phyloP scores from a whole-genome alignment of 176 grass and related monocot species.

The Carex parvula region DNA sequence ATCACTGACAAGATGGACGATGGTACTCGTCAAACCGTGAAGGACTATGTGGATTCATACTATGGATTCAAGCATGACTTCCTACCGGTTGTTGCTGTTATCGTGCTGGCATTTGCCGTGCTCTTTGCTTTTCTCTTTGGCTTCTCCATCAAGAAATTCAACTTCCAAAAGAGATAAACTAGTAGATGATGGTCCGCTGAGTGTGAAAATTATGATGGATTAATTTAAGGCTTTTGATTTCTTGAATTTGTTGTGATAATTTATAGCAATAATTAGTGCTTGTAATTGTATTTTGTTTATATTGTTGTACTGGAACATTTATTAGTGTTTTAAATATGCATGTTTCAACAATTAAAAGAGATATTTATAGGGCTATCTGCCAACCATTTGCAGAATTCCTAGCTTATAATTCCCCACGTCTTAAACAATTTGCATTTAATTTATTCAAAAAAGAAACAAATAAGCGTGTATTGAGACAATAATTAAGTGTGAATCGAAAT shows the following conservation, averaged over 20 bases:
- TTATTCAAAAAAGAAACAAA: too few species aligned
- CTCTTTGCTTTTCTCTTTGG: constrained; percentile 33
- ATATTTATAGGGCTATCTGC: too few species aligned
- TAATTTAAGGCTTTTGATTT: neutral
- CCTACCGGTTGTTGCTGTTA: constrained; percentile 26
- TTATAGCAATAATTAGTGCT: neutral
- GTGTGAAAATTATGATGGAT: neutral
- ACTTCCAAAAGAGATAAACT: constrained; percentile 37
- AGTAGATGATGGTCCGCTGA: neutral
- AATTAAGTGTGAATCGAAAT: too few species aligned
- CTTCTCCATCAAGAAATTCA: constrained; percentile 17
- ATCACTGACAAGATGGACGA: neutral
- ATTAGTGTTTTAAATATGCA: neutral
- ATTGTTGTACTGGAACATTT: neutral
- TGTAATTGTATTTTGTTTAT: neutral
- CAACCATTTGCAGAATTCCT: neutral
- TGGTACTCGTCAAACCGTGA: neutral
- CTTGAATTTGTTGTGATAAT: neutral
- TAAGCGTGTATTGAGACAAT: too few species aligned
- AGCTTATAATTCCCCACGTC: too few species aligned
- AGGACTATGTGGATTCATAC: neutral
- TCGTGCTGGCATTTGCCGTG: constrained; percentile 6
- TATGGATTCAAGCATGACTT: constrained; percentile 34
- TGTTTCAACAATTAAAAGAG: too few species aligned
- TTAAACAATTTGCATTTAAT: too few species aligned